phyloP scores from a whole-genome alignment of 1,284 basidiomycete species.

The Boletus smithii region DNA sequence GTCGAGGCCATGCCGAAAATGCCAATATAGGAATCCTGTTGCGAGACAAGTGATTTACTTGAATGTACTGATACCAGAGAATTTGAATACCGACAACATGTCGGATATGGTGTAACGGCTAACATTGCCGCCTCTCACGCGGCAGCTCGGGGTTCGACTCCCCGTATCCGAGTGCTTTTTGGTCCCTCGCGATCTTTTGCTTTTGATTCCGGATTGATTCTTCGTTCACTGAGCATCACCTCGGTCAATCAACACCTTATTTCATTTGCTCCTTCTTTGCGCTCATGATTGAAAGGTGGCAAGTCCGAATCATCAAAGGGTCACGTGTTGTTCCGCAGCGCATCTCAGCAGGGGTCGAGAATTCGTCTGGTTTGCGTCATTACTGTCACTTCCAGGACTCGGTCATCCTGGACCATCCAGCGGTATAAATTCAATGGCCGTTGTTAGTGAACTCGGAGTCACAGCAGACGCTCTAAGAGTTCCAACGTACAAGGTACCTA shows the following conservation, averaged over 20 bases:
- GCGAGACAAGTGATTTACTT: not conserved
- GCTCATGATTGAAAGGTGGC: not conserved
- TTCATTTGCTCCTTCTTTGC: not conserved
- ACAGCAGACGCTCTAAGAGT: too few species aligned
- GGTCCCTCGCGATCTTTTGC: too few species aligned
- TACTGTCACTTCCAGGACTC: not conserved
- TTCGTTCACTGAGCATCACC: too few species aligned
- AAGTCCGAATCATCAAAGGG: not conserved
- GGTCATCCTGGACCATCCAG: too few species aligned
- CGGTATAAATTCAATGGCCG: too few species aligned
- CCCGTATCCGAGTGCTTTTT: slow-evolving; percentile 46
- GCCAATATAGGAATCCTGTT: slow-evolving; percentile 13
- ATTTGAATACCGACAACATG: not conserved
- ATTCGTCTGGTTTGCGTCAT: not conserved
- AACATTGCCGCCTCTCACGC: slow-evolving; percentile 66
- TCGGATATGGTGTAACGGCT: slow-evolving; percentile 63
- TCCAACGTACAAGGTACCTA: too few species aligned
- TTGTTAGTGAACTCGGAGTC: too few species aligned
- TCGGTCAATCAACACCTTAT: not conserved
- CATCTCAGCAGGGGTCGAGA: not conserved
- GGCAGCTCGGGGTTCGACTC: slow-evolving; percentile 61
- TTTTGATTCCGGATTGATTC: too few species aligned
- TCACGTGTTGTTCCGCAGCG: not conserved
- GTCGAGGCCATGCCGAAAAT: slow-evolving; percentile 28
- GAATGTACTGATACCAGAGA: not conserved